Percentiles rank a stretch among this genome's conserved stretches.
phyloP scores from a whole-genome alignment of 2,329 filamentous ascomycete species.

The Pseudocercospora cruenta region DNA sequence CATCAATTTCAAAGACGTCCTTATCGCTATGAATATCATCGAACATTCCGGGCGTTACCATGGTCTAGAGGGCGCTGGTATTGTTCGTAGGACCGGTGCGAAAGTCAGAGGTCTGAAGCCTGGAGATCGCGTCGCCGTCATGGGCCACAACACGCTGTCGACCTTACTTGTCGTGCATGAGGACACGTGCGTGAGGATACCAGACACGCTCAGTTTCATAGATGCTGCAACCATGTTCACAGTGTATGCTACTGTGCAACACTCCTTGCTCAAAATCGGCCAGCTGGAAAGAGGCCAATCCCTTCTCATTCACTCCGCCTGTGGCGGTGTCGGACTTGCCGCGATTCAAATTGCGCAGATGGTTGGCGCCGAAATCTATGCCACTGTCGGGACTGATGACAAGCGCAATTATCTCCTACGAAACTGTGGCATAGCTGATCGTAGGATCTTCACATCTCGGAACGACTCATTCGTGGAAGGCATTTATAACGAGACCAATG shows the following conservation, averaged over 20 bases:
- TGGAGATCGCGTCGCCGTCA: constrained; percentile 32
- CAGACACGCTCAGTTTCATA: constrained; percentile 27
- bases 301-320: constrained; percentile 37
- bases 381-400: constrained; percentile 32
- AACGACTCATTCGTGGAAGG: constrained; percentile 32
- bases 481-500: constrained; percentile 32
- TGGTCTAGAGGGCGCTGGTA: constrained; percentile 42
- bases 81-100: constrained; percentile 35
- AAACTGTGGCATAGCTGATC: constrained; percentile 28
- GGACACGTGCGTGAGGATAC: constrained; percentile 11
- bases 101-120: constrained; percentile 30
- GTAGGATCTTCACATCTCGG: constrained; percentile 38
- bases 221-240: constrained; percentile 25
- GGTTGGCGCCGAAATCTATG: constrained; percentile 35
- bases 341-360: constrained; percentile 32
- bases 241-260: constrained; percentile 19
- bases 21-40: constrained; percentile 13
- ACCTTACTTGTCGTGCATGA: constrained; percentile 17
- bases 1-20: constrained; percentile 26
- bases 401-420: constrained; percentile 30
- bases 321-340: constrained; percentile 33
- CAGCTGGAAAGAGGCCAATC: constrained; percentile 3
- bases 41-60: constrained; percentile 31
- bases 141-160: constrained; percentile 16
- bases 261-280: constrained; percentile 22